Percentiles rank a stretch among this genome's conserved stretches.
These are phyloP conservation scores for Helenozyma baotianmanensis DNA, from an alignment of 805 yeast species.

Conservation along the genomic window DNA sequence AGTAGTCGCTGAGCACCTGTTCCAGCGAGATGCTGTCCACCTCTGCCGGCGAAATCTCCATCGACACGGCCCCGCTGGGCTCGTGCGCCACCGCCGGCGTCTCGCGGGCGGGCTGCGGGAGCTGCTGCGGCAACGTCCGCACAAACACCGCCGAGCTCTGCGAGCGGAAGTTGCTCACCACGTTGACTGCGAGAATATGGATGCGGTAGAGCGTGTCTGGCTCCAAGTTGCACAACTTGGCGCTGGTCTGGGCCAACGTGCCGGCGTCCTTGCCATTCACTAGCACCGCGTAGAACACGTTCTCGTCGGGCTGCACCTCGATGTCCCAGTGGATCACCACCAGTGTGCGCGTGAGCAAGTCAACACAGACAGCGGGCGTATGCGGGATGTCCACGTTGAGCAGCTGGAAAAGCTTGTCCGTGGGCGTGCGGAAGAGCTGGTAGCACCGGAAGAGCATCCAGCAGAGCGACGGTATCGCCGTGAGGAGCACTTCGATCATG, in stretches of 20 bases:
- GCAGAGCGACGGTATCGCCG: slow-evolving; percentile 29
- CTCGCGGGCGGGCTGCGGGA: too few relatives aligned
- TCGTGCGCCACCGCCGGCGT: neutral
- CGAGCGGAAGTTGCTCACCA: slow-evolving; percentile 30
- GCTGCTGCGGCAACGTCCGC: slow-evolving; percentile 18
- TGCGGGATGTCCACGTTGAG: slow-evolving; percentile 53
- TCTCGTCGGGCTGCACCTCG: slow-evolving; percentile 24
- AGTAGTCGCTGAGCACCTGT: slow-evolving; percentile 2
- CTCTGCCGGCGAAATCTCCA: slow-evolving; percentile 2
- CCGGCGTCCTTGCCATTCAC: slow-evolving; percentile 35
- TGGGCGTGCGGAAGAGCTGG: slow-evolving; percentile 39
- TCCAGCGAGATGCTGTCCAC: slow-evolving; percentile 1
- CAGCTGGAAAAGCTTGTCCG: slow-evolving; percentile 41
- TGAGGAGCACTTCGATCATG: slow-evolving; percentile 32
- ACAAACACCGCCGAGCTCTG: slow-evolving; percentile 30
- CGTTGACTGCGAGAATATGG: slow-evolving; percentile 34
- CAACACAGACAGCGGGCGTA: slow-evolving; percentile 52
- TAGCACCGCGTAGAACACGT: slow-evolving; percentile 27
- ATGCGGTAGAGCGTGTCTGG: slow-evolving; percentile 28
- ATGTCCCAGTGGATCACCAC: slow-evolving; percentile 49
- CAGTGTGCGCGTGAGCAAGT: slow-evolving; percentile 42
- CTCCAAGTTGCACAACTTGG: slow-evolving; percentile 28
- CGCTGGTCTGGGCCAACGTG: slow-evolving; percentile 30
- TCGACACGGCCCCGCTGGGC: too few relatives aligned
- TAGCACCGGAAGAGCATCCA: slow-evolving; percentile 40